Evolutionary conservation across 257 asterid species (phyloP), one percentile per base, ranked within the genome.

Genomic region (Leptodermis oblonga): DNA sequence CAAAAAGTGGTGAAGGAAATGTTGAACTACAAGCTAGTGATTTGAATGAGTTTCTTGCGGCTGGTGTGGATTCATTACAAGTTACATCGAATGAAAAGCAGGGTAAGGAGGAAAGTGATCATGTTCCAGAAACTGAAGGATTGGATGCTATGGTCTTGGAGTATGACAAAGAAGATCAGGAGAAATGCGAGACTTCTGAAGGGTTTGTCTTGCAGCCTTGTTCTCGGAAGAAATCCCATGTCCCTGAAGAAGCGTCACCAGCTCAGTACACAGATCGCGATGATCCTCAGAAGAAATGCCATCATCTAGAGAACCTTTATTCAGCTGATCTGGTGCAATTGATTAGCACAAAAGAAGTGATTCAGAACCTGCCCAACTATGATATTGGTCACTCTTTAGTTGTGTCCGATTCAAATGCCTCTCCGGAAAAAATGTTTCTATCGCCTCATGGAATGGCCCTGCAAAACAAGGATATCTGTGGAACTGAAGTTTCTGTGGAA

Each of bases 21-120:
- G 31, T n/a, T n/a, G 30, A 58, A 22, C 48, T 46, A 28, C 67
- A 56, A 58, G 8, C 74, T 9, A 59, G 36, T n/a, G 68, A 34
- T 39, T 22, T 60, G 60, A 43, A 43, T 43, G 68, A 46, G 25
- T 14, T 25, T 54, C 26, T 53, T 52, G 64, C 37, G 13, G 37
- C 39, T 68, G 52, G 55, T 17, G 23, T 68, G 52, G 39, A 34
- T 37, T 15, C 2, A 17, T 2, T 5, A 43, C 65, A 31, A 26
- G 45, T 33, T 8, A 18, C 22, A 34, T 60, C 17, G 20, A 34
- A 31, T 8, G 65, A 37, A 26, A 31, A 3, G 34, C 62, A 4
- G 22, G 34, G 25, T 10, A 26, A 14, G 7, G 15, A 12, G 48
- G 55, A 8, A 42, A 64, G 55, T 42, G 55, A 26, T 18, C 22